Base-by-base conservation (phyloP, 163 green algal species). In the Scenedesmus sp. region DNA sequence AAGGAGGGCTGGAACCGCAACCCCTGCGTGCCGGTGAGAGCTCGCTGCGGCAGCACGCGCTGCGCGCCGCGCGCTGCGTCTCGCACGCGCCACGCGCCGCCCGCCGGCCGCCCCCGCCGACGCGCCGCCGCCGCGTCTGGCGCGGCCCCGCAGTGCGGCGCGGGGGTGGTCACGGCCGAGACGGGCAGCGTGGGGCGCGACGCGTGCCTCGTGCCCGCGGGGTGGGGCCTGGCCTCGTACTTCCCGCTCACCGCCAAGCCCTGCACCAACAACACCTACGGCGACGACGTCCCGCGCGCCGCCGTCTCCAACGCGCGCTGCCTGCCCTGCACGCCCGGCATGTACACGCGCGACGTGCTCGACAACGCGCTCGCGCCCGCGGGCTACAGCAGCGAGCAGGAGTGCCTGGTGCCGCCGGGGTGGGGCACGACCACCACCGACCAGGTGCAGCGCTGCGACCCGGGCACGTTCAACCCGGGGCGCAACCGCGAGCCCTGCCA, bases 131-230 rank as follows among this genome's bases (percentile, higher is more conserved):
- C 39, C 39, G 10, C 39, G 39, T 47, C 7, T 47, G 39, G 7
- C 10, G 39, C 39, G 6, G 39, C 39, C 7, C 39, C 39, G 64
- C 64, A 73, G 65, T 75, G 65, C 54, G 65, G 65, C 33, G 17
- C 13, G 29, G 65, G 65, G 2, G 0, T 75, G 3, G 60, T 62
- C 17, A 75, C 65, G 18, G 4, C 3, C 13, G 34, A 9, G 2
- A 24, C 13, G 10, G 65, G 65, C 33, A 63, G 47, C 3, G 47
- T 75, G 10, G 33, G 26, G 29, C 39, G 44, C 22, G 65, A 75
- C 47, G 65, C 65, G 15, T 75, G 65, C 47, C 48, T 62, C 47
- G 65, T 75, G 33, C 65, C 65, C 22, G 48, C 48, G 9, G 65
- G 65, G 18, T 62, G 26, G 28, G 65, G 65, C 47, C 26, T 75